Base-by-base conservation (phyloP, 176 grass and related monocot genomes). In the Triticum monococcum region DNA sequence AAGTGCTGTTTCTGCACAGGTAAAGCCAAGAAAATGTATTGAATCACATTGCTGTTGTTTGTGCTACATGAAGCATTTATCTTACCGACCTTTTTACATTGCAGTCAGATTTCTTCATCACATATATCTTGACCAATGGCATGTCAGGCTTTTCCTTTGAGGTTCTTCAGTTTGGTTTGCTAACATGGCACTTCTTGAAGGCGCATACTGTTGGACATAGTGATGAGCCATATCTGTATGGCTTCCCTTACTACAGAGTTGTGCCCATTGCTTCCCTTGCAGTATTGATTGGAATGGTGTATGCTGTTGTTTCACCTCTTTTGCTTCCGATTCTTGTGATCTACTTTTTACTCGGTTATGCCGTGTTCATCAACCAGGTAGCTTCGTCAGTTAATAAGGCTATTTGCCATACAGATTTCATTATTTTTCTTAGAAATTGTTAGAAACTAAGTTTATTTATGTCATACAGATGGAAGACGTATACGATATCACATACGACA, bases 31-130 rank as follows among this genome's bases (percentile, higher is more conserved):
- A 66, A 35, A 78, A 2, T 69, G 63, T 64, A 2, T 9, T 81
- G 68, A 20, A 54, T 68, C 23, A 9, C 1, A 18, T n/a, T 18
- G 1, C 23, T 83, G 70, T 17, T 72, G 61, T 64, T 89, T n/a
- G n/a, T 86, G 22, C 2, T 68, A 50, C 5, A 68, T 28, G 78
- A 60, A 61, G 9, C 30, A 40, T 86, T 70, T 77, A 77, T 82
- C 35, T 64, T 64, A 14, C 26, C 3, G 28, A 72, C 38, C 78
- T 85, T 16, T 86, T 86, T 79, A 13, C 59, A 24, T 79, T 89
- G 89, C 90, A 93, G 95, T 97, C 95, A 4, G 89, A 97, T 95
- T 97, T 97, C 92, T 97, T 97, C 79, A 95, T 97, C 81, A 97
- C 92, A 50, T 95, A 97, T 85, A 97, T 97, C 79, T 89, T 95